Evolutionary conservation across 176 grass and related monocot species (phyloP).

Genomic region (Musa acuminata): DNA sequence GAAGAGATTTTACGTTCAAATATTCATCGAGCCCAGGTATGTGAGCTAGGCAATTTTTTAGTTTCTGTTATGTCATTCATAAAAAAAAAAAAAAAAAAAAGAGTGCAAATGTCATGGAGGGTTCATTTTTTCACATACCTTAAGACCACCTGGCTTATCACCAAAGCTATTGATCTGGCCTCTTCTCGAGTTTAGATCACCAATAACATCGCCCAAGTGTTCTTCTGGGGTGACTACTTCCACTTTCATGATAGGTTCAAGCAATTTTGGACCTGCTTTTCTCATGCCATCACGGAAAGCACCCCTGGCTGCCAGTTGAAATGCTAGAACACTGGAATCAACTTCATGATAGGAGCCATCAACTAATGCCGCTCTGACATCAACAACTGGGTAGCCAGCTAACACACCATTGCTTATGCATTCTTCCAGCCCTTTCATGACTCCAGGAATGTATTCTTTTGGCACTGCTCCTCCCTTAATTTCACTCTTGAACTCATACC

Average conservation of each 20-base stretch:
- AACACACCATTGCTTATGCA: constrained; percentile 85
- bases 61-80: neutral
- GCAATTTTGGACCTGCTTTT: constrained; percentile 72
- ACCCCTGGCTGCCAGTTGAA: constrained; percentile 88
- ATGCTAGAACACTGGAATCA: constrained; percentile 92
- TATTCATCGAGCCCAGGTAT: too few relatives aligned
- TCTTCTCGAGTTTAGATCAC: constrained; percentile 97
- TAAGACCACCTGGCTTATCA: constrained; percentile 89
- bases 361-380: constrained; percentile 66
- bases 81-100: neutral
- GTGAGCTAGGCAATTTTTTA: too few relatives aligned
- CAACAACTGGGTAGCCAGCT: constrained; percentile 87
- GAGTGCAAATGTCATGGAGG: constrained; percentile 7
- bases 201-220: constrained; percentile 97
- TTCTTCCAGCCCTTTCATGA: constrained; percentile 93
- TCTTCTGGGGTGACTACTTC: constrained; percentile 98
- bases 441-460: constrained; percentile 92
- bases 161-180: constrained; percentile 81
- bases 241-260: constrained; percentile 92
- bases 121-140: constrained; percentile 44
- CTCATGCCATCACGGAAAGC: constrained; percentile 85
- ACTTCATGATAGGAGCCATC: constrained; percentile 98
- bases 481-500: constrained; percentile 97
- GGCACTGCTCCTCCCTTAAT: constrained; percentile 91
- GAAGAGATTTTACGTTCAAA: too few relatives aligned